phyloP scores from a whole-genome alignment of 352 stramenopile genomes.

The Blastocystis hominis region DNA sequence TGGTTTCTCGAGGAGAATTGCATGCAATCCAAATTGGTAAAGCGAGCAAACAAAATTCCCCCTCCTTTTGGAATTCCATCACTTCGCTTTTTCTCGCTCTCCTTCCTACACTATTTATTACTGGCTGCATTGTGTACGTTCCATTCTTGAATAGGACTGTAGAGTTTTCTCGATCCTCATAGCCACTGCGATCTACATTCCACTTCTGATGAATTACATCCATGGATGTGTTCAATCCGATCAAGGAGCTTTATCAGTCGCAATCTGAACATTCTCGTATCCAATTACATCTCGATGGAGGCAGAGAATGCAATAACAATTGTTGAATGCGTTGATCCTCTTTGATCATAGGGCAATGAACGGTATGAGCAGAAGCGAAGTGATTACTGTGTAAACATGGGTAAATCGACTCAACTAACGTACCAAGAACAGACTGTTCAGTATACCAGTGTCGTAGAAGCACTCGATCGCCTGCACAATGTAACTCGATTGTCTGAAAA shows the following conservation, averaged over 20 bases:
- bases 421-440: neutral
- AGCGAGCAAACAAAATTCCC: neutral
- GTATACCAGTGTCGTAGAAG: neutral
- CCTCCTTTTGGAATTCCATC: neutral
- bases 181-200: neutral
- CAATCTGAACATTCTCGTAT: neutral
- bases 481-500: neutral
- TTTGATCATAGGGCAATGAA: neutral
- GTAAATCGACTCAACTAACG: neutral
- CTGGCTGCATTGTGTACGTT: neutral
- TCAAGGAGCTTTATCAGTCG: neutral
- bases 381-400: constrained; percentile 9
- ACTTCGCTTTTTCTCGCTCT: neutral
- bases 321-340: neutral
- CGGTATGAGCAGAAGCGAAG: constrained; percentile 20
- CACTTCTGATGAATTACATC: neutral
- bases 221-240: neutral
- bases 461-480: neutral
- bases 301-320: neutral
- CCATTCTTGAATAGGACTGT: neutral
- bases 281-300: constrained; percentile 7
- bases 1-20: neutral
- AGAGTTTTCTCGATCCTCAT: neutral
- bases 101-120: neutral
- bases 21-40: neutral